A percentile compares a stretch with the other conserved stretches of the same genome.
Conservation (phyloP, 108 stramenopile species). For the Skeletonema grethae region DNA sequence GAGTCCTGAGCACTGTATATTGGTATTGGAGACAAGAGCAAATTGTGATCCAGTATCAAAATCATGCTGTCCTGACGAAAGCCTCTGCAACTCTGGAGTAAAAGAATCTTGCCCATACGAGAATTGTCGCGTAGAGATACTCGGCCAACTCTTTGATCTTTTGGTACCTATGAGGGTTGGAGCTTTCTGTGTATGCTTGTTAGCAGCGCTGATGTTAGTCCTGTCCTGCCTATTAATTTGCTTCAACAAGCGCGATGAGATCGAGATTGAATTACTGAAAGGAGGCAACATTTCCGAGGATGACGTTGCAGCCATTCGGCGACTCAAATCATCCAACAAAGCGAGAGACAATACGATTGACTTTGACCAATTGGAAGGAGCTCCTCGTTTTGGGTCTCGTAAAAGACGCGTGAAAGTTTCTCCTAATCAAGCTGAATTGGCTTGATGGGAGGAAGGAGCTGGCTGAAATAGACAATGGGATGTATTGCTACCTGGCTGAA, state of each 20-base stretch:
- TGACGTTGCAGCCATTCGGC: constrained; percentile 34
- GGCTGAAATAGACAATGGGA: too few species aligned
- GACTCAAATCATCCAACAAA: constrained; percentile 6
- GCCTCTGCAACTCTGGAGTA: constrained; percentile 20
- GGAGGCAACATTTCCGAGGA: constrained; percentile 36
- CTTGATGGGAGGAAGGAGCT: too few species aligned
- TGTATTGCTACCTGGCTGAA: too few species aligned
- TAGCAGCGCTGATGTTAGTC: constrained; percentile 32
- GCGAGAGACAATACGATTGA: background rate
- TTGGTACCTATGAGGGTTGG: constrained; percentile 14
- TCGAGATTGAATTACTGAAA: constrained; percentile 47
- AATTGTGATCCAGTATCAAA: constrained; percentile 25
- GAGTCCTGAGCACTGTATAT: constrained; percentile 17
- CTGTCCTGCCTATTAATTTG: constrained; percentile 50
- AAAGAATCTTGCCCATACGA: constrained; percentile 37
- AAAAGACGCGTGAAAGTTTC: too few species aligned
- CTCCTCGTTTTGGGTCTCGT: too few species aligned
- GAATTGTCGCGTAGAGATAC: constrained; percentile 29
- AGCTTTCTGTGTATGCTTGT: constrained; percentile 8
- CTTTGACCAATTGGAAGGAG: background rate
- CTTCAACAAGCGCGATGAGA: constrained; percentile 47
- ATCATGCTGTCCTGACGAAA: constrained; percentile 39
- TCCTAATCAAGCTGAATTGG: too few species aligned
- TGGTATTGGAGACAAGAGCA: constrained; percentile 1
- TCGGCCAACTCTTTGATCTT: constrained; percentile 23